These are phyloP conservation scores for Phytophthora pseudosyringae DNA, from an alignment of 352 stramenopile genomes.

Conservation along the genomic window DNA sequence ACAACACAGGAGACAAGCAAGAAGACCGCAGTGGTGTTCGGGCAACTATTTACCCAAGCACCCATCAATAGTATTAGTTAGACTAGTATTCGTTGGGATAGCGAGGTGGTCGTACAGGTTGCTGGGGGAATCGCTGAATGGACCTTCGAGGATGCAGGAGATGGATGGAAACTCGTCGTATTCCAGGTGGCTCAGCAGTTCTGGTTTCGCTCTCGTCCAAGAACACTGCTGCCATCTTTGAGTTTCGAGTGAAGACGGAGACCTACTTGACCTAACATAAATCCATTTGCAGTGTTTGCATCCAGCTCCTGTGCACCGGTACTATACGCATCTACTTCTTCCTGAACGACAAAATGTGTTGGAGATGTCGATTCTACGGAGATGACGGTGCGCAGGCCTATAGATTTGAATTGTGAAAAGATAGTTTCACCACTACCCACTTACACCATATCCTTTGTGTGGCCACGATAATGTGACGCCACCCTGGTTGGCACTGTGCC, in stretches of 20 bases:
- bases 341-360: slow-evolving; percentile 1
- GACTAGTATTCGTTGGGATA: too few relatives aligned
- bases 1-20: background rate
- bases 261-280: slow-evolving; percentile 9
- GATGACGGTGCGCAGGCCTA: too few relatives aligned
- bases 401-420: too few relatives aligned
- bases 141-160: background rate
- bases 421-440: too few relatives aligned
- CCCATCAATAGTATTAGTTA: too few relatives aligned
- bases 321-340: slow-evolving; percentile 8
- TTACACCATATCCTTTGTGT: too few relatives aligned
- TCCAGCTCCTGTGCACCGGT: too few relatives aligned
- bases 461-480: too few relatives aligned
- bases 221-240: background rate
- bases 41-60: too few relatives aligned
- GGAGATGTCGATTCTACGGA: background rate
- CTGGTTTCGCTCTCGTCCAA: background rate
- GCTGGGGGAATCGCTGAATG: too few relatives aligned
- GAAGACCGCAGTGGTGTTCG: too few relatives aligned
- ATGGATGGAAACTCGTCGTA: background rate
- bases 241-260: slow-evolving; percentile 3
- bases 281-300: background rate
- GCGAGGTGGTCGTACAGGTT: too few relatives aligned
- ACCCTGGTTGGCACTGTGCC: background rate
- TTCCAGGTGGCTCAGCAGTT: background rate